These are phyloP conservation scores for Mycena capillaripes DNA, from an alignment of 768 basidiomycete genomes.

Conservation along the genomic window DNA sequence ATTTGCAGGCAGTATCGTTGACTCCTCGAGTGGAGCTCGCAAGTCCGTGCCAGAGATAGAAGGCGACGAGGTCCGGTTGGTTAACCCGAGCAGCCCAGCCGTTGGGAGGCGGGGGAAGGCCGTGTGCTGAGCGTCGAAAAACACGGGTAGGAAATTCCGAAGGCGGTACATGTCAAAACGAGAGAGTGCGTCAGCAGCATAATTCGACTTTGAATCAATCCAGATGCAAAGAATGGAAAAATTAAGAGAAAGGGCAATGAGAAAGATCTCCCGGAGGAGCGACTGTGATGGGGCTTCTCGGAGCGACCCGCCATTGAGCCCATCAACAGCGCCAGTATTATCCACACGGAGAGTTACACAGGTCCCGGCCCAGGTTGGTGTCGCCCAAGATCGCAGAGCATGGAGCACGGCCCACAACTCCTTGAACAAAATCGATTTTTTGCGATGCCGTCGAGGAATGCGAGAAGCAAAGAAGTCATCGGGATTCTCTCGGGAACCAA, in stretches of 20 bases:
- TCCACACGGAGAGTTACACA: background rate
- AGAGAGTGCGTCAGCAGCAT: constrained; percentile 17
- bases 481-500: constrained; percentile 11
- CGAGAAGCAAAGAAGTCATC: constrained; percentile 6
- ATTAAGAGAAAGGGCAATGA: background rate
- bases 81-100: constrained; percentile 19
- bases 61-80: constrained; percentile 18
- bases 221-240: constrained; percentile 8
- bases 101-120: constrained; percentile 20
- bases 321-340: background rate
- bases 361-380: constrained; percentile 10
- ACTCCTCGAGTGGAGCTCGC: constrained; percentile 1
- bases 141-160: background rate
- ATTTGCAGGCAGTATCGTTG: constrained; percentile 18
- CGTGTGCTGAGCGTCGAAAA: constrained; percentile 7
- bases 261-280: background rate
- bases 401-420: constrained; percentile 24
- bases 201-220: constrained; percentile 20
- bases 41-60: constrained; percentile 14
- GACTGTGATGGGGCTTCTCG: background rate
- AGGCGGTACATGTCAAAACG: constrained; percentile 25
- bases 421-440: constrained; percentile 13
- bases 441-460: constrained; percentile 1
- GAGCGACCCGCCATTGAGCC: constrained; percentile 5
- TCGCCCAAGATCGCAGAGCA: constrained; percentile 1